Evolutionary conservation across 495 filamentous ascomycete species (phyloP).

Genomic region (Hypoxylon subgilvum): DNA sequence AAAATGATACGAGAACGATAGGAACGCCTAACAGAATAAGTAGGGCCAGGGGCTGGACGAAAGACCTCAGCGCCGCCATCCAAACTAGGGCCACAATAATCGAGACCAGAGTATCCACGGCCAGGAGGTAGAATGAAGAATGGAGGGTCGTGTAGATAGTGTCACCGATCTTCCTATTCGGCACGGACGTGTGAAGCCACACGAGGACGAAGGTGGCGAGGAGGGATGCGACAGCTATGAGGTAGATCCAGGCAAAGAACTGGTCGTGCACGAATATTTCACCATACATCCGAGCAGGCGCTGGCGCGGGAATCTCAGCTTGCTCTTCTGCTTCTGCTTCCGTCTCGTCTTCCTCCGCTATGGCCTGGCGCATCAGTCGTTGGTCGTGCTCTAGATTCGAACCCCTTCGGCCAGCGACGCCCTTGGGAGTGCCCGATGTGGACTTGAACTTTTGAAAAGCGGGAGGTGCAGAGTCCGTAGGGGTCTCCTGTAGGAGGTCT

Average conservation of each 20-base stretch:
- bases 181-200: conserved; percentile 80
- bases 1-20: conserved; percentile 82
- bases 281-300: conserved; percentile 44
- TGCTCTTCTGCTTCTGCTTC: conserved; percentile 36
- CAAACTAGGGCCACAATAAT: conserved; percentile 85
- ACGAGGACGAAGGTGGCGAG: conserved; percentile 87
- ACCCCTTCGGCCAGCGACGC: conserved; percentile 26
- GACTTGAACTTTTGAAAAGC: conserved; percentile 80
- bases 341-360: conserved; percentile 42
- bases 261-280: conserved; percentile 72
- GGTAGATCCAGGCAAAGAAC: conserved; percentile 90
- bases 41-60: conserved; percentile 79
- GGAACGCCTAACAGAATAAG: conserved; percentile 83
- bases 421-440: conserved; percentile 31
- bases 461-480: conserved; percentile 74
- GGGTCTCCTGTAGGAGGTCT: conserved; percentile 62
- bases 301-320: conserved; percentile 30
- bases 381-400: conserved; percentile 41
- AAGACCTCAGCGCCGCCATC: conserved; percentile 85
- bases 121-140: conserved; percentile 84
- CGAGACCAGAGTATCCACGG: conserved; percentile 88
- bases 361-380: conserved; percentile 40
- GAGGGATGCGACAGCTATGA: conserved; percentile 81
- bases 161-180: conserved; percentile 72
- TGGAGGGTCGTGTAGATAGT: conserved; percentile 91